A percentile compares a stretch with the other conserved stretches of the same genome.
Conservation (phyloP, 352 stramenopile species). For the Globisporangium recalcitrans region DNA sequence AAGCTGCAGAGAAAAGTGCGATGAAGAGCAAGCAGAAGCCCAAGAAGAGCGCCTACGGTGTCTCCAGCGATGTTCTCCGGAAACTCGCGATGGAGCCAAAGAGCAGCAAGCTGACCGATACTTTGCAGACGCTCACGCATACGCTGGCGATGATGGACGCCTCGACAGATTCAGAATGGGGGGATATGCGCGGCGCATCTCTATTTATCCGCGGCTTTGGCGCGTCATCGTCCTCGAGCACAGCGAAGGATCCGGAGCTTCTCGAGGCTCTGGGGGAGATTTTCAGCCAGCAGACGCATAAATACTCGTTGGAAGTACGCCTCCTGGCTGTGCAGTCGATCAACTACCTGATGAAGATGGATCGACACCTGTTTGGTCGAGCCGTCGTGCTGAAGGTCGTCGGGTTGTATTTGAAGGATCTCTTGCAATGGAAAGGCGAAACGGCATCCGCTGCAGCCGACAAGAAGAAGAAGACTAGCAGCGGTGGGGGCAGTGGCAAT, state of each 20-base stretch:
- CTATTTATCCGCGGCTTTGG: constrained; percentile 61
- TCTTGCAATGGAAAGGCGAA: constrained; percentile 34
- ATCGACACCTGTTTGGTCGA: constrained; percentile 52
- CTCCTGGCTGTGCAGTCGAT: constrained; percentile 73
- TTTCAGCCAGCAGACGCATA: constrained; percentile 32
- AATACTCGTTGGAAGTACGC: constrained; percentile 42
- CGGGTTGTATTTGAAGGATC: constrained; percentile 42
- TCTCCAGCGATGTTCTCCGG: constrained; percentile 58
- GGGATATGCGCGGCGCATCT: constrained; percentile 37
- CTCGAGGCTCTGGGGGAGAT: constrained; percentile 46
- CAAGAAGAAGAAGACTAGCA: not conserved
- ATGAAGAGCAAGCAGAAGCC: constrained; percentile 24
- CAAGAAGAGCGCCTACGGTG: constrained; percentile 54
- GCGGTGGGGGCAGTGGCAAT: not conserved
- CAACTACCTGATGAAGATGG: constrained; percentile 86
- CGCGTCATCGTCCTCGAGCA: constrained; percentile 19
- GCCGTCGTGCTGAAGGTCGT: constrained; percentile 43
- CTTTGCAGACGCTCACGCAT: constrained; percentile 74
- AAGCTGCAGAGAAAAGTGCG: constrained; percentile 24
- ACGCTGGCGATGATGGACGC: constrained; percentile 84
- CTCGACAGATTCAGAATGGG: constrained; percentile 69
- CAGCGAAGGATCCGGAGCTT: constrained; percentile 56
- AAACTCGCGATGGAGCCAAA: constrained; percentile 45
- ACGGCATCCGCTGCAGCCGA: not conserved
- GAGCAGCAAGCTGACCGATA: constrained; percentile 51